phyloP scores from a whole-genome alignment of 768 basidiomycete species.

The Phlebiopsis flavidoalba region DNA sequence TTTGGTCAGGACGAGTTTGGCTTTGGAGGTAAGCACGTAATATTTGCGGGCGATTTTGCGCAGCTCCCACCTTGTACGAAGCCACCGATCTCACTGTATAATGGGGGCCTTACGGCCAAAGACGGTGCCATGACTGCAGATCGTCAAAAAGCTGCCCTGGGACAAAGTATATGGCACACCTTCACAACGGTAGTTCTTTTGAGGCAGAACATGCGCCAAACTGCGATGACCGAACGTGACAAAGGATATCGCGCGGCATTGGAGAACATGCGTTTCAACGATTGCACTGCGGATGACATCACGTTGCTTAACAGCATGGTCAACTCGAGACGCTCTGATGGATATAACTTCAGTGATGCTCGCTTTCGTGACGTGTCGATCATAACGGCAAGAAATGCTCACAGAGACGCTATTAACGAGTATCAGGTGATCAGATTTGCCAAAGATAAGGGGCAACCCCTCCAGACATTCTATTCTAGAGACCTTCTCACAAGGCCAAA shows the following conservation, averaged over 20 bases:
- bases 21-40: conserved; percentile 38
- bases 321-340: no score
- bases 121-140: no score
- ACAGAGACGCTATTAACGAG: conserved; percentile 35
- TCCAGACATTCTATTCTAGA: no score
- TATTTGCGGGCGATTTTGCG: conserved; percentile 43
- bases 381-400: conserved; percentile 32
- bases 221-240: not conserved
- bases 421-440: no score
- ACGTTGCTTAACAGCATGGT: no score
- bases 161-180: conserved; percentile 16
- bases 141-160: not conserved
- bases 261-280: conserved; percentile 32
- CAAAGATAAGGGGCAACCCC: no score
- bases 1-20: conserved; percentile 16
- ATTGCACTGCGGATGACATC: conserved; percentile 34
- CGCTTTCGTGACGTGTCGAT: no score
- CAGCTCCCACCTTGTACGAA: conserved; percentile 31
- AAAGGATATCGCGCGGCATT: conserved; percentile 26
- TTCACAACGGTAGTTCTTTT: conserved; percentile 17
- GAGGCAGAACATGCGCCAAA: conserved; percentile 16
- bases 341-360: no score
- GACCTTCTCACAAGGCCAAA: no score
- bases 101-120: no score
- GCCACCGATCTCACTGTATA: not conserved